Evolutionary conservation across 352 stramenopile genomes (phyloP), one percentile per base, ranked within the genome.

Genomic region (Chrysophaeum taylorii): DNA sequence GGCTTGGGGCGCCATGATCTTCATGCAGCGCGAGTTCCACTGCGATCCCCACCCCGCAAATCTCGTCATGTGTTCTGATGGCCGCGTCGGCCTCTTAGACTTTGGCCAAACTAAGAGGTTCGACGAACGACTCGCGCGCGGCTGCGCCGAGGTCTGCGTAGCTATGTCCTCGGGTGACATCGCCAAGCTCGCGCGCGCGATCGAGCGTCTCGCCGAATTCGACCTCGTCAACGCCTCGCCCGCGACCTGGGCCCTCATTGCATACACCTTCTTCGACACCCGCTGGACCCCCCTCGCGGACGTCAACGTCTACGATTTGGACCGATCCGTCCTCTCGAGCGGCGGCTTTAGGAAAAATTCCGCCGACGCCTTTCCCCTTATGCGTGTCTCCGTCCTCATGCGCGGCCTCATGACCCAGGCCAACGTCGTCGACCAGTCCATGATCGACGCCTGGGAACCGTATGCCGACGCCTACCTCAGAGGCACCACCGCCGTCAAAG

Each of bases 401-500:
- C 25, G 52, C 25, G 52, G 52, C 25, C 9, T 25, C 12, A 9
- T 41, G 7, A 33, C 52, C 9, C n/a, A 12, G 7, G 12, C 9
- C n/a, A 33, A 33, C 29, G 2, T 63, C 52, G 14, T 9, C n/a
- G 52, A 63, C 52, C 7, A 14, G 33, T 63, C 52, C 52, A 41
- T 63, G 52, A 25, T 63, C 25, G 52, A 63, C 25, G 52, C 52
- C 52, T 63, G 52, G 52, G 27, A 41, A 33, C 52, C 52, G n/a
- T n/a, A n/a, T n/a, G n/a, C n/a, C n/a, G n/a, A n/a, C n/a, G n/a
- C n/a, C n/a, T n/a, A n/a, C n/a, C n/a, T n/a, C n/a, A n/a, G n/a
- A n/a, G n/a, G n/a, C n/a, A n/a, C n/a, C n/a, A n/a, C n/a, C n/a
- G n/a, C n/a, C n/a, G n/a, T n/a, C n/a, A n/a, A n/a, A n/a, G n/a